Conservation (phyloP, 2,329 filamentous ascomycete species). For the Myriosclerotinia curreyana region DNA sequence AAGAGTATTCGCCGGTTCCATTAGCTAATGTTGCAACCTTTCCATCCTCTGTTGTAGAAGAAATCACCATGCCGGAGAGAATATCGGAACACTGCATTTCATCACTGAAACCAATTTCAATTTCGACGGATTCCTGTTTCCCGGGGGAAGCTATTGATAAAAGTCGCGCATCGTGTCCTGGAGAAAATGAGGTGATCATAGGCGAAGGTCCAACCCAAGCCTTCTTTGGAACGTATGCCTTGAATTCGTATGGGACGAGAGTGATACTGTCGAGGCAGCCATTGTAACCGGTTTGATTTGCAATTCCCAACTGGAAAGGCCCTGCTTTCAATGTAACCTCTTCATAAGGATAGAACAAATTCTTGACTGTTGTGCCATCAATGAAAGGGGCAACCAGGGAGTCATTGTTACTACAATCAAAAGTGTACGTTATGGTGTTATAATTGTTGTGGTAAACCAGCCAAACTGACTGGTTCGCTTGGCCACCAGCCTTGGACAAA, state of each 20-base stretch:
- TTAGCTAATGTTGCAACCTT: slow-evolving; percentile 45
- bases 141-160: slow-evolving; percentile 46
- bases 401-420: slow-evolving; percentile 50
- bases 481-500: slow-evolving; percentile 44
- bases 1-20: slow-evolving; percentile 40
- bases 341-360: slow-evolving; percentile 61
- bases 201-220: slow-evolving; percentile 52
- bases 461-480: slow-evolving; percentile 48
- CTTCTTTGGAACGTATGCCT: slow-evolving; percentile 54
- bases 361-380: slow-evolving; percentile 54
- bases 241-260: slow-evolving; percentile 53
- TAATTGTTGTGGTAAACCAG: slow-evolving; percentile 51
- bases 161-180: slow-evolving; percentile 59
- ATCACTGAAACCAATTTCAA: slow-evolving; percentile 57
- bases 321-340: slow-evolving; percentile 51
- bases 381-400: slow-evolving; percentile 56
- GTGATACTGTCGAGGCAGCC: slow-evolving; percentile 57
- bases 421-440: slow-evolving; percentile 51
- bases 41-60: slow-evolving; percentile 51
- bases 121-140: slow-evolving; percentile 45
- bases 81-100: slow-evolving; percentile 60
- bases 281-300: slow-evolving; percentile 47
- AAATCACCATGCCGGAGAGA: slow-evolving; percentile 48
- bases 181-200: slow-evolving; percentile 54
- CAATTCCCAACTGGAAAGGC: slow-evolving; percentile 46